These are phyloP conservation scores for Mucor velutinosus DNA, from an alignment of 371 early-diverging fungal genomes.

Conservation along the genomic window DNA sequence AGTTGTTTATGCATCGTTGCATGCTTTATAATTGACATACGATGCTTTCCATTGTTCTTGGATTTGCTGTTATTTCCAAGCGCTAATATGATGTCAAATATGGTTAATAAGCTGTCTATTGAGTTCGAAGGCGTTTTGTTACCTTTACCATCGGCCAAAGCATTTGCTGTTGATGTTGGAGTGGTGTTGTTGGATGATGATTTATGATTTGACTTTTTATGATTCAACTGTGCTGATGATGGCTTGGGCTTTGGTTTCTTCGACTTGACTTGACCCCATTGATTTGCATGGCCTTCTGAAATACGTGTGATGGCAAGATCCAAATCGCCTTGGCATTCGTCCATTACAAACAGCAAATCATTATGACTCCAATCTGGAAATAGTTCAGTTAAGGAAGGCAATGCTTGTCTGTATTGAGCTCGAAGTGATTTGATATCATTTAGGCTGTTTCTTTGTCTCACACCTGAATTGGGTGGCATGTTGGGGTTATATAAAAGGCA, in stretches of 20 bases:
- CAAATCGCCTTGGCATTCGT: constrained; percentile 32
- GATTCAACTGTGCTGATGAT: neutral
- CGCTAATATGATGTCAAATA: neutral
- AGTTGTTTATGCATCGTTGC: neutral
- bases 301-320: constrained; percentile 28
- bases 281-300: constrained; percentile 29
- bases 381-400: constrained; percentile 22
- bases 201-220: neutral
- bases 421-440: constrained; percentile 22
- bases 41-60: neutral
- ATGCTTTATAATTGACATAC: neutral
- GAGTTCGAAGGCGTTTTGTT: neutral
- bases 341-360: constrained; percentile 31
- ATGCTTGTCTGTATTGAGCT: constrained; percentile 9
- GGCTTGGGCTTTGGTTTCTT: constrained; percentile 21
- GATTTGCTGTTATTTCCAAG: neutral
- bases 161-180: neutral
- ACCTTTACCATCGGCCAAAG: neutral
- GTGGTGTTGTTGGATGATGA: neutral
- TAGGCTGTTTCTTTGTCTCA: constrained; percentile 7
- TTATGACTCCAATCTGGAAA: constrained; percentile 31
- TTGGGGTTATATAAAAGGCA: neutral
- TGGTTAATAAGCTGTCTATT: neutral
- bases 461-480: constrained; percentile 19
- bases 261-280: constrained; percentile 31